Conservation (phyloP, 108 stramenopile species). For the Aurantiochytrium sp. region DNA sequence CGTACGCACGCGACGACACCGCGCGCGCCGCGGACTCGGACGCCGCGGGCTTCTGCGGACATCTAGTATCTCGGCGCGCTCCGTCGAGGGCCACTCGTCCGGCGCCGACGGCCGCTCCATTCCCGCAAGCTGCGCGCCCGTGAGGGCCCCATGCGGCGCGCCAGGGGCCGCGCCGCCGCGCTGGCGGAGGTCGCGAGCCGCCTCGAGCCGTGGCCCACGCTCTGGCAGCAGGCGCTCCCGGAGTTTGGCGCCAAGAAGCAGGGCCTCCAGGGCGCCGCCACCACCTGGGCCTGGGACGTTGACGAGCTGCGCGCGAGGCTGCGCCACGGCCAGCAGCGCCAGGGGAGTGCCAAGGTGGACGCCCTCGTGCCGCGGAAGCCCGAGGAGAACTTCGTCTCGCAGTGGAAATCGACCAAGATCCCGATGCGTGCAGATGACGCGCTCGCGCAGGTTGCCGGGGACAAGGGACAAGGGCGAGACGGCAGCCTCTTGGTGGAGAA, state of each 20-base stretch:
- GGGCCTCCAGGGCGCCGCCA: too few relatives aligned
- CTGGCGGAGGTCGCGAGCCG: not conserved
- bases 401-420: not conserved
- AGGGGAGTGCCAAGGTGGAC: not conserved
- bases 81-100: too few relatives aligned
- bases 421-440: not conserved
- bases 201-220: not conserved
- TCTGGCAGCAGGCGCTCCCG: not conserved
- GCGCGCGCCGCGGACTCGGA: too few relatives aligned
- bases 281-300: not conserved
- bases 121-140: not conserved
- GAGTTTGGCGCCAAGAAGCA: too few relatives aligned
- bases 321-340: not conserved
- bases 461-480: too few relatives aligned
- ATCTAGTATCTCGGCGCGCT: too few relatives aligned
- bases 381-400: not conserved
- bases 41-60: too few relatives aligned
- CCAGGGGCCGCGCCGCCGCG: not conserved
- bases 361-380: not conserved
- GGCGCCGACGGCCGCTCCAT: too few relatives aligned
- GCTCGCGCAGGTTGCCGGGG: too few relatives aligned
- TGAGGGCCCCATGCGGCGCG: not conserved
- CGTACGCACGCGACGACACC: too few relatives aligned
- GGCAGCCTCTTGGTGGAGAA: too few relatives aligned
- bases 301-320: not conserved